These are phyloP conservation scores for Cryphonectria carpinicola DNA, from an alignment of 2,329 filamentous ascomycete species.

Conservation along the genomic window DNA sequence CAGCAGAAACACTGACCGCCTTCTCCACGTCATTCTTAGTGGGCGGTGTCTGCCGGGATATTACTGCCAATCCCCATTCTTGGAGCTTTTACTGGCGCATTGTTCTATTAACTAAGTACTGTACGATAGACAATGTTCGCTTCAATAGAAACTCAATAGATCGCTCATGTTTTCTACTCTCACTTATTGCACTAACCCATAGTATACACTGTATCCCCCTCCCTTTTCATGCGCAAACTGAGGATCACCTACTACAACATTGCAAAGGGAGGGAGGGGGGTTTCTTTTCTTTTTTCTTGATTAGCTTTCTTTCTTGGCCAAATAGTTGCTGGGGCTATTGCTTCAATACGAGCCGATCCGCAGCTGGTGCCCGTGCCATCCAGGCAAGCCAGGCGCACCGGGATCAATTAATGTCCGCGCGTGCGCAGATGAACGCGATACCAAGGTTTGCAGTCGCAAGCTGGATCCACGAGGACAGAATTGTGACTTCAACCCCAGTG, in stretches of 20 bases:
- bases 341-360: conserved; percentile 1
- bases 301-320: not conserved
- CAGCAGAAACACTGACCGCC: conserved; percentile 27
- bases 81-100: not conserved
- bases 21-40: conserved; percentile 5
- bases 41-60: conserved; percentile 22
- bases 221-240: not conserved
- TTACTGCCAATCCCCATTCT: not conserved
- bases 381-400: not conserved
- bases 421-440: not conserved
- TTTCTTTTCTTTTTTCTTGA: not conserved
- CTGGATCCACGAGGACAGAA: not conserved
- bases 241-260: not conserved
- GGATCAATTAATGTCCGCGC: not conserved
- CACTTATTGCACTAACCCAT: too few species aligned
- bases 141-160: not conserved
- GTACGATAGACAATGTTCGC: not conserved
- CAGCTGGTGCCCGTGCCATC: conserved; percentile 1
- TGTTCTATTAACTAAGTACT: not conserved
- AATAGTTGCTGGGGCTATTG: not conserved
- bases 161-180: not conserved
- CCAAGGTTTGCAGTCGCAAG: not conserved
- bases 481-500: not conserved
- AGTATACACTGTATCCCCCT: too few species aligned
- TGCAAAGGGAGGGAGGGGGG: not conserved